phyloP scores from a whole-genome alignment of 805 yeast species.

The Saccharomycopsis fermentans region DNA sequence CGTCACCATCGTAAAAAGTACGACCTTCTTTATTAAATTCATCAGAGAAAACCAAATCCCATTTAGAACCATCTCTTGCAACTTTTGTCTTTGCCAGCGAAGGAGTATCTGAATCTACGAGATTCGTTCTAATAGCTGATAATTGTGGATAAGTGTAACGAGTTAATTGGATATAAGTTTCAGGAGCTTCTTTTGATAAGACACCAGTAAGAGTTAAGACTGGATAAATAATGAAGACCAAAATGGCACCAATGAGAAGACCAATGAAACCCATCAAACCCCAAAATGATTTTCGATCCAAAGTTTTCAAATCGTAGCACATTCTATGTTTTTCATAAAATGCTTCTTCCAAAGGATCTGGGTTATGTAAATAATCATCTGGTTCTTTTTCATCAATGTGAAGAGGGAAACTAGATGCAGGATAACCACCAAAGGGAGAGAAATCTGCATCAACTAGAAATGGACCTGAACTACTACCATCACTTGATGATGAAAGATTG shows the following conservation, averaged over 20 bases:
- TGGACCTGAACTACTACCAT: conserved; percentile 28
- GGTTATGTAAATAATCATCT: conserved; percentile 92
- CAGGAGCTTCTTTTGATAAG: conserved; percentile 24
- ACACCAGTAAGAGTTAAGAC: conserved; percentile 76
- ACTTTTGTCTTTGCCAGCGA: conserved; percentile 35
- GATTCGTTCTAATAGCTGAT: conserved; percentile 39
- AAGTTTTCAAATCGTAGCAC: conserved; percentile 48
- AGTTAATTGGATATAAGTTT: conserved; percentile 34
- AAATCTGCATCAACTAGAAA: conserved; percentile 51
- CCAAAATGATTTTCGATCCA: conserved; percentile 52
- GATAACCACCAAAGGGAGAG: conserved; percentile 94
- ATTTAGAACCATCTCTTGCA: conserved; percentile 50
- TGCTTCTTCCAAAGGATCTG: conserved; percentile 91
- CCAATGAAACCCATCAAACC: conserved; percentile 53
- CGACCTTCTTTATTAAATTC: conserved; percentile 87
- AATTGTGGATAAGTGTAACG: conserved; percentile 41
- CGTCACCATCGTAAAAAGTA: conserved; percentile 83
- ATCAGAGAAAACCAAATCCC: conserved; percentile 81
- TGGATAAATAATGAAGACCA: conserved; percentile 72
- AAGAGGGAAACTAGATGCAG: conserved; percentile 85
- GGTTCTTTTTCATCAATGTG: conserved; percentile 88
- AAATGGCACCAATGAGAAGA: conserved; percentile 50
- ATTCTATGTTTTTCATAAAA: conserved; percentile 66
- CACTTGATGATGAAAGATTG: conserved; percentile 13
- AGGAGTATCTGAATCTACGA: conserved; percentile 61